Evolutionary conservation across 305 asterid genomes (phyloP).

Genomic region (Fraxinus latifolia): DNA sequence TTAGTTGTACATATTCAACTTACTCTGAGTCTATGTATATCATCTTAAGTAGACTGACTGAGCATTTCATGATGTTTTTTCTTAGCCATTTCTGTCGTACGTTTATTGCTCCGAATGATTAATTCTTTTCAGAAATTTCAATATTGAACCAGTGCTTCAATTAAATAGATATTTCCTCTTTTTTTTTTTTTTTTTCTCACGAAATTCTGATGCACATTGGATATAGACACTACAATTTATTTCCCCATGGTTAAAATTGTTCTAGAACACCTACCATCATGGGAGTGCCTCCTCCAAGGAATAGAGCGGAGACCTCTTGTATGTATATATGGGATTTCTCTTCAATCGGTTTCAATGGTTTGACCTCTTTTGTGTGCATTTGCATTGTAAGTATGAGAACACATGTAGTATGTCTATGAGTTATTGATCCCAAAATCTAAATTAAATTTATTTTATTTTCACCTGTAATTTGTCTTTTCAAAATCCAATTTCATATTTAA

Average conservation of each 20-base stretch:
- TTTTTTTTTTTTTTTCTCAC: not conserved
- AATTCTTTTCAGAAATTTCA: conserved; percentile 18
- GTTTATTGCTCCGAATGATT: conserved; percentile 8
- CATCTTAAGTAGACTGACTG: conserved; percentile 2
- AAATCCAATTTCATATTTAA: conserved; percentile 6
- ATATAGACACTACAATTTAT: not conserved
- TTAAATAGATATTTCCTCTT: conserved; percentile 1
- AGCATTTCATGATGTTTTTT: not conserved
- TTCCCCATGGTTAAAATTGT: not conserved
- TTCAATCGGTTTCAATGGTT: not conserved
- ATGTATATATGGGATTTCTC: not conserved
- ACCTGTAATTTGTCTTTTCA: not conserved
- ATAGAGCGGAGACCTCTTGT: not conserved
- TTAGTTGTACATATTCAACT: conserved; percentile 17
- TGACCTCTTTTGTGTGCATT: not conserved
- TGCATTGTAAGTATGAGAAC: not conserved
- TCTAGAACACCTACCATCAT: conserved; percentile 1
- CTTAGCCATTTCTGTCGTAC: conserved; percentile 17
- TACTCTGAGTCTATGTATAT: conserved; percentile 5
- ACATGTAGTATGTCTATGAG: not conserved
- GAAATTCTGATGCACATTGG: conserved; percentile 3
- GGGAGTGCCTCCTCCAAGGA: not conserved
- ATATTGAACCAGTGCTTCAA: conserved; percentile 13
- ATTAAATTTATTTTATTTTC: conserved; percentile 8
- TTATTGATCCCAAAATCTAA: not conserved